A percentile compares a stretch with the other conserved stretches of the same genome.
Evolutionary conservation across 768 basidiomycete genomes (phyloP).

Genomic region (Cystobasidium ongulense): DNA sequence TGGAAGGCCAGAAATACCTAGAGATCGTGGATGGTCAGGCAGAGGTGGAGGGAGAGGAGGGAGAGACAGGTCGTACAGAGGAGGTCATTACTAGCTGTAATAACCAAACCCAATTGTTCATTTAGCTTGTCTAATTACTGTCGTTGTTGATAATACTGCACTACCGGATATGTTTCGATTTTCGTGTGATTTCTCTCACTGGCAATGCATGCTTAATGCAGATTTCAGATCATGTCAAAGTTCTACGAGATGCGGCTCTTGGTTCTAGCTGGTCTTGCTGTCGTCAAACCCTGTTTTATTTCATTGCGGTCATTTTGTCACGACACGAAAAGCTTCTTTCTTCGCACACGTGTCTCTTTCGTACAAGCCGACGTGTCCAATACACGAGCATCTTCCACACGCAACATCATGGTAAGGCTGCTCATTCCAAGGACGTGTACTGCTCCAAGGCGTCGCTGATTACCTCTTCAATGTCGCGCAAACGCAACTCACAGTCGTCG

Average conservation of each 20-base stretch:
- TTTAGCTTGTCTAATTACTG: not conserved
- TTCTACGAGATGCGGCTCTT: no score
- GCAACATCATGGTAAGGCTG: no score
- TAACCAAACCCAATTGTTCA: not conserved
- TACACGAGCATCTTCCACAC: not conserved
- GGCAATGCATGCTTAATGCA: not conserved
- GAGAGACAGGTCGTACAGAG: not conserved
- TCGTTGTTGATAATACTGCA: not conserved
- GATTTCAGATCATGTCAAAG: no score
- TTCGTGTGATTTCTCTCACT: not conserved
- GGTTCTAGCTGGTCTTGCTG: no score
- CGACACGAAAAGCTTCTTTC: not conserved
- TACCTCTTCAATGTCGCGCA: not conserved
- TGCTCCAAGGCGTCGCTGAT: not conserved
- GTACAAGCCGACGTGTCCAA: not conserved
- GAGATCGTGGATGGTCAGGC: not conserved
- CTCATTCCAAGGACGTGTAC: not conserved
- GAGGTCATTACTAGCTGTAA: not conserved
- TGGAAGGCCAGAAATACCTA: not conserved
- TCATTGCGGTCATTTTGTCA: no score
- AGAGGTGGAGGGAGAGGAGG: not conserved
- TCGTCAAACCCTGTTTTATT: no score
- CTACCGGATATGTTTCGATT: no score
- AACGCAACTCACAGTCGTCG: conserved; percentile 3
- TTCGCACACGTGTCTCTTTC: not conserved